These are phyloP conservation scores for Vigna trinervia DNA, from an alignment of 306 rosid genomes.

Conservation along the genomic window DNA sequence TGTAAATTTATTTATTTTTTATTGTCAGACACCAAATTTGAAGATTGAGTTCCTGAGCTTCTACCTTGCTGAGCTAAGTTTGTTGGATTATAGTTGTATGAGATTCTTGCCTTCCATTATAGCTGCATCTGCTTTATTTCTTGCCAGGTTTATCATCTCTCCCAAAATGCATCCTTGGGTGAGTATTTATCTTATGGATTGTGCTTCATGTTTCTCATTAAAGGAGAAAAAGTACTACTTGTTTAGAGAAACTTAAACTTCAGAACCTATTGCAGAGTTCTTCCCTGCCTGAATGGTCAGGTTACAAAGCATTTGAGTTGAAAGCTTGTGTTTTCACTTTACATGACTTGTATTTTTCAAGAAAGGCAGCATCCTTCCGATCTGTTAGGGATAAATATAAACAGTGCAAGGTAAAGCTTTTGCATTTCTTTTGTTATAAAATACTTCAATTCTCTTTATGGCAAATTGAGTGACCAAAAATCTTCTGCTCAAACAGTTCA, in stretches of 20 bases:
- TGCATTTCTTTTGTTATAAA: neutral
- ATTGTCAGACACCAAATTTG: constrained; percentile 56
- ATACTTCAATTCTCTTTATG: neutral
- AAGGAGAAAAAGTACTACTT: neutral
- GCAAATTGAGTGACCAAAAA: constrained; percentile 8
- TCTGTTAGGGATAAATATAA: constrained; percentile 82
- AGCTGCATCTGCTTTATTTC: constrained; percentile 77
- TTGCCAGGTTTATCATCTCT: constrained; percentile 63
- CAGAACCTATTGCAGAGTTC: constrained; percentile 49
- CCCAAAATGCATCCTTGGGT: constrained; percentile 85
- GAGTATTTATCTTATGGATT: constrained; percentile 25
- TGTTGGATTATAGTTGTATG: constrained; percentile 71
- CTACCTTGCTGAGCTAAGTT: constrained; percentile 84
- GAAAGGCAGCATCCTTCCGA: constrained; percentile 66
- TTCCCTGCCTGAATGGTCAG: constrained; percentile 49
- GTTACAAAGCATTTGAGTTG: constrained; percentile 64
- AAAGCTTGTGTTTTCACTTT: constrained; percentile 63
- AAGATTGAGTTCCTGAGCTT: constrained; percentile 63
- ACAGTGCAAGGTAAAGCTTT: constrained; percentile 66
- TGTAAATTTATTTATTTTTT: constrained; percentile 25
- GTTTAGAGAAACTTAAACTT: constrained; percentile 10
- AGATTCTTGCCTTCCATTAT: constrained; percentile 78
- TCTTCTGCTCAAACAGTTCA: constrained; percentile 61
- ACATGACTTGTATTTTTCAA: constrained; percentile 73
- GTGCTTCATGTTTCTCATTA: neutral